These are phyloP conservation scores for Dendrobium officinale DNA, from an alignment of 106 monocot species.

Conservation along the genomic window DNA sequence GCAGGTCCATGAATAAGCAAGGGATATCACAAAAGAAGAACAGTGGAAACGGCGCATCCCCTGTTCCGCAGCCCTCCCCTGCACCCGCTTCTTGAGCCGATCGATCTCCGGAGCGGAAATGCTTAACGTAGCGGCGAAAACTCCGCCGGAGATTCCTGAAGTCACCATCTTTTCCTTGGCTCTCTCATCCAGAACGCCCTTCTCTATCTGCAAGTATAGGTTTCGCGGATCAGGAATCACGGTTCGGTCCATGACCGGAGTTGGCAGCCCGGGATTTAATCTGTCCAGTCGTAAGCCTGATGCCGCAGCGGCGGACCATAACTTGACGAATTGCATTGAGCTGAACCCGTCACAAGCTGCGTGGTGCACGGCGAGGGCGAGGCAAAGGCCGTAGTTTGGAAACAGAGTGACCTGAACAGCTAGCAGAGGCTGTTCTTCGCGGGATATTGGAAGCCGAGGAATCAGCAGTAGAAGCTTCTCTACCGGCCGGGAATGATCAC, in stretches of 20 bases:
- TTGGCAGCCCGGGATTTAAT: not conserved
- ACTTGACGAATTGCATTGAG: conserved; percentile 6
- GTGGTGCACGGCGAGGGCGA: conserved; percentile 8
- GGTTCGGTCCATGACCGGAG: conserved; percentile 2
- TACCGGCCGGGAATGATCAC: not conserved
- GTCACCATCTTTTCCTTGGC: not conserved
- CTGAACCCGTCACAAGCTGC: conserved; percentile 6
- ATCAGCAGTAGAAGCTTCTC: not conserved
- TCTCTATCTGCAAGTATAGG: not conserved
- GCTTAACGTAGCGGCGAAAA: conserved; percentile 8
- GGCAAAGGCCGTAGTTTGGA: not conserved
- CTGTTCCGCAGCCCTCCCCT: not conserved
- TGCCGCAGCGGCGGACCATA: not conserved
- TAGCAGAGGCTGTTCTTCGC: not conserved
- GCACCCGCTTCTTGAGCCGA: not conserved
- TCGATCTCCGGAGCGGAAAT: conserved; percentile 8
- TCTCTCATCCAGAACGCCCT: not conserved
- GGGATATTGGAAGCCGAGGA: not conserved
- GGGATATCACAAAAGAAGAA: conserved; percentile 21
- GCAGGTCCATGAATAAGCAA: conserved; percentile 21
- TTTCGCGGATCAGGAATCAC: not conserved
- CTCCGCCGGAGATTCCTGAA: not conserved
- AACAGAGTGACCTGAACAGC: conserved; percentile 12
- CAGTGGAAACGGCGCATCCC: conserved; percentile 10
- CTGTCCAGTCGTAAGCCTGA: not conserved